Conservation (phyloP, 2,329 filamentous ascomycete genomes). For the Byssothecium circinans region DNA sequence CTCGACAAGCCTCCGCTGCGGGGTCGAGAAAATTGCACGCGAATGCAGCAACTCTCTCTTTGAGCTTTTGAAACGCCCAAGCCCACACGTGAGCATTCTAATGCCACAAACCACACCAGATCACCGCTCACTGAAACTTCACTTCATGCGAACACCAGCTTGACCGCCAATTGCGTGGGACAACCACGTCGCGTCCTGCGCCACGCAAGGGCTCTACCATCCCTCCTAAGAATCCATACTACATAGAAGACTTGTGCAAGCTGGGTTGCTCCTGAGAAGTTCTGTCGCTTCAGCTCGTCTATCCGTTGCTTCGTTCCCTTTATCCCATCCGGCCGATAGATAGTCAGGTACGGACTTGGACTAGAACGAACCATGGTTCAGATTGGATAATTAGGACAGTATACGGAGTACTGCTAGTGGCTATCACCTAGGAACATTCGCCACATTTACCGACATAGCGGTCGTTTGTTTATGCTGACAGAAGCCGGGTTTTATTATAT, state of each 20-base stretch:
- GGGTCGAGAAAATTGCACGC: slow-evolving; percentile 4
- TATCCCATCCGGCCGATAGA: slow-evolving; percentile 21
- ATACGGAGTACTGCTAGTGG: too few species aligned
- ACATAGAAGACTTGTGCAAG: too few species aligned
- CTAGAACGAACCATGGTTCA: slow-evolving; percentile 14
- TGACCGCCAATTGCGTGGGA: slow-evolving; percentile 14
- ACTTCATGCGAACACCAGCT: slow-evolving; percentile 15
- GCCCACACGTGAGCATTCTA: slow-evolving; percentile 6
- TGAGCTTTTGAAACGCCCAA: slow-evolving; percentile 4
- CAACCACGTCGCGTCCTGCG: slow-evolving; percentile 4
- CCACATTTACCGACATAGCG: too few species aligned
- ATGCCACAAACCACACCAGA: slow-evolving; percentile 10
- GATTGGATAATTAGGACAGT: slow-evolving; percentile 25
- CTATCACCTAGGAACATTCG: background rate
- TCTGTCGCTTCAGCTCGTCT: slow-evolving; percentile 20
- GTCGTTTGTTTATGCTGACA: too few species aligned
- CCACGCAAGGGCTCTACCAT: slow-evolving; percentile 6
- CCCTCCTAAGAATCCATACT: too few species aligned
- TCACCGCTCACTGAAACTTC: slow-evolving; percentile 14
- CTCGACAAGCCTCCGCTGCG: slow-evolving; percentile 5
- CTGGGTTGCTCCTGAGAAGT: too few species aligned
- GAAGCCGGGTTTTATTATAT: too few species aligned
- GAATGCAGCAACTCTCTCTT: background rate
- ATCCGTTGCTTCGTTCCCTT: slow-evolving; percentile 11
- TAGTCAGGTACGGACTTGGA: slow-evolving; percentile 17